Evolutionary conservation across 257 asterid genomes (phyloP), one percentile per base, ranked within the genome.

Genomic region (Plantago elongata): DNA sequence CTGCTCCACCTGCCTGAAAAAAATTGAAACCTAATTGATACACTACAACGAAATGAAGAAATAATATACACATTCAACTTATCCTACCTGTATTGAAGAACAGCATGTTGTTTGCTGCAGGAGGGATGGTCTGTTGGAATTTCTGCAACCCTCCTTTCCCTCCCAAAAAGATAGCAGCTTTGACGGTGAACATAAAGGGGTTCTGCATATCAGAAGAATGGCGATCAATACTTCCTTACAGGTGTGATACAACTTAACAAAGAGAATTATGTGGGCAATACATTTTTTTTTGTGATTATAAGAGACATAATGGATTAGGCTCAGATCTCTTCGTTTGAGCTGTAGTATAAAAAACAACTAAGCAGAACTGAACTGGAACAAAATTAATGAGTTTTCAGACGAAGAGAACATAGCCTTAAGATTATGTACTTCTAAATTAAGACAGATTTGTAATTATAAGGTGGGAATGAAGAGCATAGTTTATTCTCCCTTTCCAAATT

Each of bases 41-140:
- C 3, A 68, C 17, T 55, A 57, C 45, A 50, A 50, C 38, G 60
- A 43, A 54, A 14, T 45, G 65, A 69, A 30, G 60, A 47, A 47
- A n/a, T 16, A n/a, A 55, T 13, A 59, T 61, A 52, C 47, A 65
- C 45, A 40, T 64, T 34, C 27, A 59, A 51, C 55, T 47, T 45
- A 54, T 51, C 71, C 50, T 80, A 93, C 99, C 99, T 78, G 70
- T 89, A 89, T 77, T 89, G 99, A 73, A 93, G 97, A 71, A 93
- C 94, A 55, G 99, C 95, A 65, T 93, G 99, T 69, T 89, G 99
- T 78, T 93, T 93, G 86, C 97, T 93, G 85, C 99, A 93, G 58
- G 97, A 93, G 43, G 97, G 97, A 68, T 93, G 99, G 80, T 93
- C 99, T 9, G 97, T 89, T 49, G 97, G 97, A 67, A 93, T 77